These are phyloP conservation scores for Backusella australiensis DNA, from an alignment of 192 early-diverging fungal genomes.

Conservation along the genomic window DNA sequence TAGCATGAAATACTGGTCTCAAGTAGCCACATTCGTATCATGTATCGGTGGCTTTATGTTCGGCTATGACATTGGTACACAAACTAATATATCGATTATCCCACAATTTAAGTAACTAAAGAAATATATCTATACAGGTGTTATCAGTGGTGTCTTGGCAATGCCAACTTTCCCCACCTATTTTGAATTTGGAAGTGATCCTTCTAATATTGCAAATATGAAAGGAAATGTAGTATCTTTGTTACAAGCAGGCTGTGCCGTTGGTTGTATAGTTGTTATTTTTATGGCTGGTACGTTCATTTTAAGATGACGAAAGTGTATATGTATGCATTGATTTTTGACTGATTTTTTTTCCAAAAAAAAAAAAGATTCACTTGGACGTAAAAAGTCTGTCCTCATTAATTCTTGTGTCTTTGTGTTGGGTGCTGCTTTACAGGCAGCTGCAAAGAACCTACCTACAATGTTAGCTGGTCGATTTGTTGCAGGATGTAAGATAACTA, in stretches of 20 bases:
- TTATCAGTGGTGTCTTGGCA: slow-evolving; percentile 61
- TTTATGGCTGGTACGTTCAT: slow-evolving; percentile 32
- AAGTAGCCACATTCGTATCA: slow-evolving; percentile 44
- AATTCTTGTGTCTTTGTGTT: slow-evolving; percentile 56
- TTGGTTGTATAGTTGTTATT: slow-evolving; percentile 39
- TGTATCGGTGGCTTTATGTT: slow-evolving; percentile 63
- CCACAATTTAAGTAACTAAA: not conserved
- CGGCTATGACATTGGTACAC: slow-evolving; percentile 20
- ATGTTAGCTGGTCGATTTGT: slow-evolving; percentile 69
- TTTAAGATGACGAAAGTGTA: not conserved
- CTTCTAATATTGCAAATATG: slow-evolving; percentile 7
- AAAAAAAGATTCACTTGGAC: slow-evolving; percentile 46
- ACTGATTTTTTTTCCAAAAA: not conserved
- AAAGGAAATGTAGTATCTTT: slow-evolving; percentile 32
- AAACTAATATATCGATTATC: not conserved
- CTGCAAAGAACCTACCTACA: slow-evolving; percentile 42
- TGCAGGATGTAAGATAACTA: slow-evolving; percentile 44
- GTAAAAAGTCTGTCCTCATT: slow-evolving; percentile 56
- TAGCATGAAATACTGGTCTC: slow-evolving; percentile 19
- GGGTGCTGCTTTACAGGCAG: slow-evolving; percentile 66
- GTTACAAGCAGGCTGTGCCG: slow-evolving; percentile 34
- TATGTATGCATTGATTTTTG: not conserved
- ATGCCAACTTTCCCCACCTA: slow-evolving; percentile 43
- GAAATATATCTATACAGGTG: slow-evolving; percentile 10
- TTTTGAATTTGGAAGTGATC: slow-evolving; percentile 31